These are phyloP conservation scores for Populus nigra DNA, from an alignment of 345 rosid genomes.

Conservation along the genomic window DNA sequence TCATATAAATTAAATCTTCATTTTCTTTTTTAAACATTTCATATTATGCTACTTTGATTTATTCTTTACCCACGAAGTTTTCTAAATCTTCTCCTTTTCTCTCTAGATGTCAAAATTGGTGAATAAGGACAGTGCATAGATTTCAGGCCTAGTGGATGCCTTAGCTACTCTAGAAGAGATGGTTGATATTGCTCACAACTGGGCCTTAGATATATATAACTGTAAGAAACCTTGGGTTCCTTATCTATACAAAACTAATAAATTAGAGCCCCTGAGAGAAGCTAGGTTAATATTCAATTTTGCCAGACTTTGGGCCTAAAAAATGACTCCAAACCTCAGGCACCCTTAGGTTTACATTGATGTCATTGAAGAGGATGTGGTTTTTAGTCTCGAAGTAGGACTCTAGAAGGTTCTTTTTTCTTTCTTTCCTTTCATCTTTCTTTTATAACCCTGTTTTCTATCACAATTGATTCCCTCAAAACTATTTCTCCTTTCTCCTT, in stretches of 20 bases:
- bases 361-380: constrained; percentile 12
- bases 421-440: background rate
- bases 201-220: constrained; percentile 10
- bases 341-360: constrained; percentile 13
- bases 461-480: no score
- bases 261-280: constrained; percentile 8
- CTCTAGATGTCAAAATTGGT: constrained; percentile 10
- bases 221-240: constrained; percentile 12
- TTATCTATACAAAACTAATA: constrained; percentile 8
- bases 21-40: background rate
- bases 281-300: constrained; percentile 5
- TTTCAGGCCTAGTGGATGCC: constrained; percentile 9
- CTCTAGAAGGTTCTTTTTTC: constrained; percentile 9
- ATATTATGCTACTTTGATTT: background rate
- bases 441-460: background rate
- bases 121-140: constrained; percentile 2
- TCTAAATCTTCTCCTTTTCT: background rate
- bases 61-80: background rate
- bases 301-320: background rate
- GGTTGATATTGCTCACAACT: constrained; percentile 2
- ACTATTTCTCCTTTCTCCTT: background rate
- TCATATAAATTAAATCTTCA: background rate
- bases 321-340: background rate
- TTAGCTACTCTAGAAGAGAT: constrained; percentile 1
- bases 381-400: constrained; percentile 2